Evolutionary conservation across 495 filamentous ascomycete genomes (phyloP).

Genomic region (Xylaria nigripes): DNA sequence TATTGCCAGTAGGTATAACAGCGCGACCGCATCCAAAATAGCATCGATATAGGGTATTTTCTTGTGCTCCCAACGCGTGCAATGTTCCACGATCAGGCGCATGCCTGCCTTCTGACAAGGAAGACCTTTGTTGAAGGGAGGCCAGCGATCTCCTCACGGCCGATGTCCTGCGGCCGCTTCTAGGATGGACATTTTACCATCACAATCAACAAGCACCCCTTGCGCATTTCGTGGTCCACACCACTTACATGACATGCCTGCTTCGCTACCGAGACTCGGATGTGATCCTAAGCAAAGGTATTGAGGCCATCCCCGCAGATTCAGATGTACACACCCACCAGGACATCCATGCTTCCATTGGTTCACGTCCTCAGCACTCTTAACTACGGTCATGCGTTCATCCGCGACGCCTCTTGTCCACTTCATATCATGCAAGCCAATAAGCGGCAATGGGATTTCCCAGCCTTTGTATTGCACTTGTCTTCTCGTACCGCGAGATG

Average conservation of each 20-base stretch:
- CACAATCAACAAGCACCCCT: conserved; percentile 27
- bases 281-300: conserved; percentile 26
- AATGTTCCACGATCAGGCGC: conserved; percentile 1
- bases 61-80: conserved; percentile 9
- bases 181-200: conserved; percentile 24
- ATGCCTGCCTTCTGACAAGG: conserved; percentile 12
- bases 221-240: conserved; percentile 25
- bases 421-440: conserved; percentile 37
- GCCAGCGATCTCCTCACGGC: conserved; percentile 24
- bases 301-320: conserved; percentile 28
- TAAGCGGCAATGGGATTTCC: conserved; percentile 31
- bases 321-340: conserved; percentile 31
- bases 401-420: conserved; percentile 38
- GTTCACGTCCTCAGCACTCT: conserved; percentile 27
- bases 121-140: conserved; percentile 18
- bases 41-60: neutral
- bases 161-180: conserved; percentile 21
- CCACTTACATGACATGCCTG: conserved; percentile 27
- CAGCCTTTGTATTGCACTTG: conserved; percentile 25
- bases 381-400: conserved; percentile 43
- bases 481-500: conserved; percentile 15
- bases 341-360: conserved; percentile 31
- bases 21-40: conserved; percentile 2
- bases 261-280: conserved; percentile 30
- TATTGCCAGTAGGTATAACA: conserved; percentile 3